Conservation (phyloP, 768 basidiomycete genomes). For the Calocera viscosa region DNA sequence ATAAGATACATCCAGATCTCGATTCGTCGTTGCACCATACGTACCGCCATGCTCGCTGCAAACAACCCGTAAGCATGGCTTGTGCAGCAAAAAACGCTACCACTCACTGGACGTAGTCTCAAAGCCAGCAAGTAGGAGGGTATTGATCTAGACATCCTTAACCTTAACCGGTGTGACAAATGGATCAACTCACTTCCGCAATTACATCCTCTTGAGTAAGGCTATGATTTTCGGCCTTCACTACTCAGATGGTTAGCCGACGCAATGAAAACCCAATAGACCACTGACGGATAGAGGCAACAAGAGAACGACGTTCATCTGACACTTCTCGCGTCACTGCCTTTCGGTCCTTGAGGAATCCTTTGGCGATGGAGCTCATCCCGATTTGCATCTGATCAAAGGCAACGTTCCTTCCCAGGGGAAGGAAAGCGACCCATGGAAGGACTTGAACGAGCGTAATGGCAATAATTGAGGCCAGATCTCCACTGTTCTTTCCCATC, state of each 20-base stretch:
- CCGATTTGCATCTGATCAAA: background rate
- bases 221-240: background rate
- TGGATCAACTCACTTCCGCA: background rate
- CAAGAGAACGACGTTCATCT: background rate
- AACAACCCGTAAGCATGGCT: background rate
- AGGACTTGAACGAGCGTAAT: background rate
- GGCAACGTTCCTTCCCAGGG: background rate
- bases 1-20: too few species aligned
- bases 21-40: too few species aligned
- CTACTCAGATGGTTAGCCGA: background rate
- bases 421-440: background rate
- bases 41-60: background rate
- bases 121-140: background rate
- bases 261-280: background rate
- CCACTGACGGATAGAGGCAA: background rate
- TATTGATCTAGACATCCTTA: background rate
- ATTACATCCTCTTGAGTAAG: background rate
- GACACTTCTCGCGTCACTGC: background rate
- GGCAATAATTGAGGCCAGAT: background rate
- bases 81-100: background rate
- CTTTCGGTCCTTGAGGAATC: background rate
- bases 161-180: background rate
- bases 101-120: background rate
- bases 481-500: background rate
- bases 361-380: background rate